Base-by-base conservation (phyloP, 768 basidiomycete species). In the Fibroporia radiculosa region DNA sequence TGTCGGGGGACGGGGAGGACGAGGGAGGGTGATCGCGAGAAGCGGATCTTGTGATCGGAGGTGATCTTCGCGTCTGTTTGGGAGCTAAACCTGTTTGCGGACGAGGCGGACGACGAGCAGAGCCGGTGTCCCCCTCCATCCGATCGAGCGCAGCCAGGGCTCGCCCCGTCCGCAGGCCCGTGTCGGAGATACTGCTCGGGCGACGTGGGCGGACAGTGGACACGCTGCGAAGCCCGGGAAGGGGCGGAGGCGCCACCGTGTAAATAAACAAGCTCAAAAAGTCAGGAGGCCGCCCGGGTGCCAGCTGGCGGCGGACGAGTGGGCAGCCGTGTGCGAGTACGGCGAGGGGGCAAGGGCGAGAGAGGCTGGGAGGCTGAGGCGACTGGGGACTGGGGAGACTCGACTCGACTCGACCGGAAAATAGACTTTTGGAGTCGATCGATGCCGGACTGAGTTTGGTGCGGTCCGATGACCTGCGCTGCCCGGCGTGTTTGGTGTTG, bases 61-160 rank as follows among this genome's bases (percentile, higher is more conserved):
- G 22, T 46, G 54, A 55, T 55, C 54, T 55, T 51, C 50, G 48
- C 45, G n/a, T n/a, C n/a, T n/a, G n/a, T n/a, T n/a, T n/a, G n/a
- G n/a, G n/a, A n/a, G n/a, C n/a, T n/a, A n/a, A n/a, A n/a, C n/a
- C n/a, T n/a, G n/a, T n/a, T n/a, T n/a, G n/a, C n/a, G n/a, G n/a
- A n/a, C n/a, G n/a, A n/a, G n/a, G n/a, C n/a, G n/a, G n/a, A n/a
- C n/a, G n/a, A n/a, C n/a, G n/a, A n/a, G n/a, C n/a, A n/a, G n/a
- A n/a, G n/a, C n/a, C n/a, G n/a, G n/a, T n/a, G n/a, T n/a, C n/a
- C n/a, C n/a, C n/a, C n/a, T n/a, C n/a, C n/a, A n/a, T n/a, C n/a
- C n/a, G n/a, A n/a, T n/a, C n/a, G n/a, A n/a, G n/a, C n/a, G n/a
- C n/a, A n/a, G n/a, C n/a, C n/a, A n/a, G n/a, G n/a, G n/a, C n/a